phyloP scores from a whole-genome alignment of 345 rosid genomes.

The Hibiscus tridactylites region DNA sequence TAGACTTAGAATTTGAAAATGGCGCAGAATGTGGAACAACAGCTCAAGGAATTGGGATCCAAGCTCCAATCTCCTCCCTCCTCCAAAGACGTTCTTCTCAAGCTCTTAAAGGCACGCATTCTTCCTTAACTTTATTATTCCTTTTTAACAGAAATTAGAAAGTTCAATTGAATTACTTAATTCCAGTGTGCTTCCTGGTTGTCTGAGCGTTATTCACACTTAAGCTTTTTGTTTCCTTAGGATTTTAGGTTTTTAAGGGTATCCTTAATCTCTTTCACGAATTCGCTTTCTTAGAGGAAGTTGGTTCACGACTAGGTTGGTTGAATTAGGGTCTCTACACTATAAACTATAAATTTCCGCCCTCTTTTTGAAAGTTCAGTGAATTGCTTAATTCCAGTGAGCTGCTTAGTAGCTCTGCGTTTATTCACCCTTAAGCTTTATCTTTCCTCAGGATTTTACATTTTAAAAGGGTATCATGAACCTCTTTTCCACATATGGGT shows the following conservation, averaged over 20 bases:
- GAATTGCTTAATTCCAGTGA: neutral
- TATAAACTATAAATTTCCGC: neutral
- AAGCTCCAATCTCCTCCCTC: conserved; percentile 68
- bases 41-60: conserved; percentile 79
- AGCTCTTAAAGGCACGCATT: conserved; percentile 72
- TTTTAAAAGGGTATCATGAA: no score
- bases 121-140: neutral
- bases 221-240: neutral
- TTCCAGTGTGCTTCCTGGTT: neutral
- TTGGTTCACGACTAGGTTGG: conserved; percentile 5
- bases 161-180: neutral
- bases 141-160: neutral
- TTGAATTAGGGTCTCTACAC: conserved; percentile 20
- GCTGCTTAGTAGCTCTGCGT: neutral
- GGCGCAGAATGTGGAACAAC: conserved; percentile 56
- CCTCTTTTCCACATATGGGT: no score
- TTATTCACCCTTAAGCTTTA: neutral
- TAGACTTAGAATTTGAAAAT: conserved; percentile 15
- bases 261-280: neutral
- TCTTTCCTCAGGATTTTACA: no score
- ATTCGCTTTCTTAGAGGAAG: neutral
- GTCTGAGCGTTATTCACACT: neutral
- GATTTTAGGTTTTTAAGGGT: neutral
- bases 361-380: neutral
- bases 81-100: conserved; percentile 63